Conservation (phyloP, 345 rosid genomes). For the Acer yangbiense region DNA sequence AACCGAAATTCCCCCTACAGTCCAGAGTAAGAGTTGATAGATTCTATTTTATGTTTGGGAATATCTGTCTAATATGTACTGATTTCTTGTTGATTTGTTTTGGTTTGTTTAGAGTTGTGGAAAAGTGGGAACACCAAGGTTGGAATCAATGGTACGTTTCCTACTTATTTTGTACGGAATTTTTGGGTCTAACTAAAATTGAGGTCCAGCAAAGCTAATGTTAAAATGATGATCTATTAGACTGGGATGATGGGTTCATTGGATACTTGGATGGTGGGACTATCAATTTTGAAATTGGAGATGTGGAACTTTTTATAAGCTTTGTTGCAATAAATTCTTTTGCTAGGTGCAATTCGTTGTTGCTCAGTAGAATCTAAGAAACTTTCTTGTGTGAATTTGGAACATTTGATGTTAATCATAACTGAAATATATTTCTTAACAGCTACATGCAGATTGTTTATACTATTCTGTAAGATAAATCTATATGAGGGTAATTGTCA, state of each 20-base stretch:
- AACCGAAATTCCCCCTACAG: conserved; percentile 61
- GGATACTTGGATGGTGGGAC: too few relatives aligned
- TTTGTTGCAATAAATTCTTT: too few relatives aligned
- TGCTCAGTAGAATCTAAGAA: too few relatives aligned
- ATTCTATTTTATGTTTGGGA: background rate
- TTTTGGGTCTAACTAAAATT: background rate
- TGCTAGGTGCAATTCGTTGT: too few relatives aligned
- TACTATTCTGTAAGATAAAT: background rate
- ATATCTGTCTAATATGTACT: conserved; percentile 9
- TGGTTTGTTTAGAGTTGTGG: conserved; percentile 45
- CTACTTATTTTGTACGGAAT: background rate
- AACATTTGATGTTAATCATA: background rate
- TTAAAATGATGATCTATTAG: background rate
- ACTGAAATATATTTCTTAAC: background rate
- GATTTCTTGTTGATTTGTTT: conserved; percentile 6
- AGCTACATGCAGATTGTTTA: background rate
- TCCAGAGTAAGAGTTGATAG: conserved; percentile 51
- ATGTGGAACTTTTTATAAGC: too few relatives aligned
- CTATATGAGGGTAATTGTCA: background rate
- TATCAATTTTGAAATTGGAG: too few relatives aligned
- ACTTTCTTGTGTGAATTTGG: too few relatives aligned
- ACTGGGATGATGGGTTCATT: too few relatives aligned
- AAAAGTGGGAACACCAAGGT: conserved; percentile 66
- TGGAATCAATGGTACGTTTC: conserved; percentile 86
- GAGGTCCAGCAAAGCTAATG: background rate